Conservation (phyloP, 768 basidiomycete species). For the Rhodotorula babjevae region DNA sequence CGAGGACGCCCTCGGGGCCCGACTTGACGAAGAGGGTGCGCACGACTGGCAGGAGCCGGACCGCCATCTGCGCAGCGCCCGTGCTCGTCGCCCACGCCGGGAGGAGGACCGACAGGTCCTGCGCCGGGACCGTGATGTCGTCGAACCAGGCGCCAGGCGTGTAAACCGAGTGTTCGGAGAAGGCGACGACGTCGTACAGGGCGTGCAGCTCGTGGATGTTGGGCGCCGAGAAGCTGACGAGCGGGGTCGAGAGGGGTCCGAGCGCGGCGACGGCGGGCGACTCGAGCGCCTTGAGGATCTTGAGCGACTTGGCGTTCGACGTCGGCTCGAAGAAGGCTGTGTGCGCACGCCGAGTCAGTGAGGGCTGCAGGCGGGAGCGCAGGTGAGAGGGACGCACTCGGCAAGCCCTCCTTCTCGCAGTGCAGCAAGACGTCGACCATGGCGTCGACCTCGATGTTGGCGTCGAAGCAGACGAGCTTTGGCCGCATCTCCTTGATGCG, state of each 20-base stretch:
- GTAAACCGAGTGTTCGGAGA: slow-evolving; percentile 63
- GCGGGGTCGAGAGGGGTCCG: slow-evolving; percentile 23
- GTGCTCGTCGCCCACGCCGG: slow-evolving; percentile 55
- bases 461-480: slow-evolving; percentile 66
- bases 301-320: slow-evolving; percentile 70
- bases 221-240: slow-evolving; percentile 72
- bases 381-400: slow-evolving; percentile 18
- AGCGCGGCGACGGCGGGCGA: slow-evolving; percentile 4
- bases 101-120: slow-evolving; percentile 56
- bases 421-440: slow-evolving; percentile 21
- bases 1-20: slow-evolving; percentile 54
- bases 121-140: slow-evolving; percentile 45
- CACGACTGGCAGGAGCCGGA: slow-evolving; percentile 67
- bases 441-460: slow-evolving; percentile 56
- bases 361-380: neutral
- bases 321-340: slow-evolving; percentile 90
- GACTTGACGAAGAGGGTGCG: slow-evolving; percentile 79
- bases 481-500: slow-evolving; percentile 56
- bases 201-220: slow-evolving; percentile 70
- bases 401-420: neutral
- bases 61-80: slow-evolving; percentile 73
- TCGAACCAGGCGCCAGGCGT: slow-evolving; percentile 59
- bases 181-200: slow-evolving; percentile 50
- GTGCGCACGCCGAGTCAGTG: slow-evolving; percentile 9
- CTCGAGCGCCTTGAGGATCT: slow-evolving; percentile 61